Base-by-base conservation (phyloP, 2,329 filamentous ascomycete genomes). In the Cladosporium colombiae region DNA sequence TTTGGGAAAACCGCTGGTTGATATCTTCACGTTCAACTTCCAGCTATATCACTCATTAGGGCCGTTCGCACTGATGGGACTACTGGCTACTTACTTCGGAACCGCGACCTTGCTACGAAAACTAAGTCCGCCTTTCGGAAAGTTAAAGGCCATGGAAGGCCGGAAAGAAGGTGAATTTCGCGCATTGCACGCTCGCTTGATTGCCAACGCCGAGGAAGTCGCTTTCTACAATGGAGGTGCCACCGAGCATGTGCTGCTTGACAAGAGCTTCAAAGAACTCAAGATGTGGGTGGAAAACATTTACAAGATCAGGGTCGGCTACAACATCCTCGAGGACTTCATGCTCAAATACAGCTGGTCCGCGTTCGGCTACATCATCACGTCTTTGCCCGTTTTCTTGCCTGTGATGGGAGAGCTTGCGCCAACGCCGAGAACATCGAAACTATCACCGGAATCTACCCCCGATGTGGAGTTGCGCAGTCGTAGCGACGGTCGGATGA, bases 301-400 rank as follows among this genome's bases (percentile, higher is more conserved):
- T 70, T 99, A 99, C 80, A 93, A 93, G 78, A 88, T 98, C 70
- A 97, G 97, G 69, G 97, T 99, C 70, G 89, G 93, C 18, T 99
- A 99, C 82, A 99, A 98, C 77, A 99, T 99, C 82, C 88, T 99
- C 0, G 95, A 99, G 76, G 95, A 99, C 77, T 97, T 99, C 74
- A 92, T 99, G 58, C 82, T 99, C 67, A 99, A 99, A 78, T 99
- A 99, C 77, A 95, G 92, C 70, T 99, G 95, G 95, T 98, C 93
- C 69, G 95, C 95, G 0, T 97, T 97, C 75, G 95, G 95, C 40
- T 99, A 99, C 74, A 85, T 98, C 40, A 85, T 99, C 65, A 95
- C 94, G 1, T 96, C 94, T 3, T 83, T 99, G 13, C 95, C 95
- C 0, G 90, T 98, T 57, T 99, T 98, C 80, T 83, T 99, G 21